A percentile compares a stretch with the other conserved stretches of the same genome.
Evolutionary conservation across 176 grass and related monocot genomes (phyloP).

Genomic region (Ensete glaucum): DNA sequence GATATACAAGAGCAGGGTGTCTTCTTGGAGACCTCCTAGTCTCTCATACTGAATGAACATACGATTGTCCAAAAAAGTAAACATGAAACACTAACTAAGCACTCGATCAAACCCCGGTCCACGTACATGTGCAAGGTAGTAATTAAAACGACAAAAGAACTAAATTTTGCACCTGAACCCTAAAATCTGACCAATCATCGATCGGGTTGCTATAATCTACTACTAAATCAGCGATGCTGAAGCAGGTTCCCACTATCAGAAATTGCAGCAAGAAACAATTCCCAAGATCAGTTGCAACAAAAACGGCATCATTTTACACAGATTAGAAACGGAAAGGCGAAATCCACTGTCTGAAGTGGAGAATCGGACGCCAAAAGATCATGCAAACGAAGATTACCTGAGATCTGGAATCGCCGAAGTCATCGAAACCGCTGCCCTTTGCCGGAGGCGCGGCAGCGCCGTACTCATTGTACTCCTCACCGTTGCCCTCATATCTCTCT

Average conservation of each 20-base stretch:
- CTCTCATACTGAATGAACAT: too few species aligned
- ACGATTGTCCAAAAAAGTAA: too few species aligned
- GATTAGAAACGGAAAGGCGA: neutral
- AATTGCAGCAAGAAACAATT: neutral
- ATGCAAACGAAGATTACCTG: neutral
- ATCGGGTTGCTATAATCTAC: neutral
- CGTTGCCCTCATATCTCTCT: conserved; percentile 12
- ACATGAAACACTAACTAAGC: too few species aligned
- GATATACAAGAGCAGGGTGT: too few species aligned
- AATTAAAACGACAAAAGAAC: too few species aligned
- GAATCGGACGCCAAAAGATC: neutral
- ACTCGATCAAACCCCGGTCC: too few species aligned
- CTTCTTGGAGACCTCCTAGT: too few species aligned
- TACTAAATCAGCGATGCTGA: neutral
- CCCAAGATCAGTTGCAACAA: neutral
- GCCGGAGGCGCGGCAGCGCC: neutral
- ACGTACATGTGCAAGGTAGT: too few species aligned
- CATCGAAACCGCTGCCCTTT: conserved; percentile 8
- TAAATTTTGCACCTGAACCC: too few species aligned
- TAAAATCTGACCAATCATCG: neutral
- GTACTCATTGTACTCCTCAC: neutral
- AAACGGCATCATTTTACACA: neutral
- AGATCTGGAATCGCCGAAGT: conserved; percentile 10
- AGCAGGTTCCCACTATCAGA: neutral
- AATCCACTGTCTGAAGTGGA: neutral